Conservation (phyloP, 179 eudicot genomes). For the Spinacia oleracea region DNA sequence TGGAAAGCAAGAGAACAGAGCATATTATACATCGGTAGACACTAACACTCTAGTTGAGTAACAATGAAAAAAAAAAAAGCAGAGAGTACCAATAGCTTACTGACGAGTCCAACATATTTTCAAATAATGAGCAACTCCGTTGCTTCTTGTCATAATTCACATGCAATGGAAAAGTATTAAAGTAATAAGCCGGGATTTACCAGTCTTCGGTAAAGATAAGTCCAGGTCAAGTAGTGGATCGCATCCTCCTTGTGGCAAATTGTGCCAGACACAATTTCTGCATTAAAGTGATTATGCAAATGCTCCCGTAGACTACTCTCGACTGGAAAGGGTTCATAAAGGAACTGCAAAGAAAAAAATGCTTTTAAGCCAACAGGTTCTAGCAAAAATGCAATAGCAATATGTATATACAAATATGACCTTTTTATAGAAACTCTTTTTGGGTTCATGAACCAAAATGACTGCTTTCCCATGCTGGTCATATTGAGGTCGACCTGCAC, state of each 20-base stretch:
- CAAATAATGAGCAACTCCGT: not conserved
- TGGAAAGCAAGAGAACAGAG: constrained; percentile 2
- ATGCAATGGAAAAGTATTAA: not conserved
- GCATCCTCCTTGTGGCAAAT: constrained; percentile 92
- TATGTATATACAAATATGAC: constrained; percentile 37
- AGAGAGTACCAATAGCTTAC: not conserved
- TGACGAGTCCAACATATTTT: not conserved
- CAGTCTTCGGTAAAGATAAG: constrained; percentile 89
- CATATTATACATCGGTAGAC: not conserved
- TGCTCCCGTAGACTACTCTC: constrained; percentile 98
- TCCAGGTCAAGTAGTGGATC: constrained; percentile 95
- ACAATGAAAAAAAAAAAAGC: not conserved
- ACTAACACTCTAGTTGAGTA: not conserved
- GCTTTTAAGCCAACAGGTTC: constrained; percentile 4
- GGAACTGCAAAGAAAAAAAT: constrained; percentile 56
- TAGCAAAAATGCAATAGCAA: constrained; percentile 2
- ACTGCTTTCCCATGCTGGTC: constrained; percentile 99
- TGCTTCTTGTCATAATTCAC: not conserved
- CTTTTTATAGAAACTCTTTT: constrained; percentile 98
- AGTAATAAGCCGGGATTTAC: constrained; percentile 35
- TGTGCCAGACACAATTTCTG: constrained; percentile 95
- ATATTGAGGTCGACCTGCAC: constrained; percentile 97
- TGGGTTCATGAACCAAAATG: constrained; percentile 97
- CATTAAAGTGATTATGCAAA: constrained; percentile 92
- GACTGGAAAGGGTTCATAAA: constrained; percentile 98